phyloP scores from a whole-genome alignment of 2,329 filamentous ascomycete species.

The Berkeleyomyces basicola region DNA sequence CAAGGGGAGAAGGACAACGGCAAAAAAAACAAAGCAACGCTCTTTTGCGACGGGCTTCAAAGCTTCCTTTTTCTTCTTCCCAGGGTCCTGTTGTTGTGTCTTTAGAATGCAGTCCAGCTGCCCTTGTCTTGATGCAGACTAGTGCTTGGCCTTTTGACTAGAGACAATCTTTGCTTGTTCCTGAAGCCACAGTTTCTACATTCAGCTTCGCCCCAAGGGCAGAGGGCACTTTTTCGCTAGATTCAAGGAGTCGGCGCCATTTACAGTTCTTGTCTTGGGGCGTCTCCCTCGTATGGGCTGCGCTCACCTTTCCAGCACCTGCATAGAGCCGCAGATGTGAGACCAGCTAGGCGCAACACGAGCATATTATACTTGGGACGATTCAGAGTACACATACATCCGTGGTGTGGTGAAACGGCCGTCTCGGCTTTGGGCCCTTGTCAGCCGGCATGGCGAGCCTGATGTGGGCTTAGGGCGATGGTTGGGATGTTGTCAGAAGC shows the following conservation, averaged over 20 bases:
- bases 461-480: too few relatives aligned
- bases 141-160: not conserved
- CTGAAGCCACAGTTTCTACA: not conserved
- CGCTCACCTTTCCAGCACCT: not conserved
- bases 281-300: not conserved
- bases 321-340: not conserved
- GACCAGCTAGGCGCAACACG: not conserved
- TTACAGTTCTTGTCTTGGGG: not conserved
- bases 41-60: not conserved
- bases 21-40: not conserved
- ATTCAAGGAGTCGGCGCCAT: not conserved
- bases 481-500: too few relatives aligned
- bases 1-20: too few relatives aligned
- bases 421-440: conserved; percentile 1
- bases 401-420: not conserved
- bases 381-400: not conserved
- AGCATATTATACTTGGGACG: conserved; percentile 1
- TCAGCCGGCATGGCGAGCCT: not conserved
- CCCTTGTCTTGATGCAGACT: not conserved
- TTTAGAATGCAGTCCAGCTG: not conserved
- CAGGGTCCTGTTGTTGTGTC: not conserved
- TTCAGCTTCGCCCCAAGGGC: not conserved
- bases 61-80: not conserved
- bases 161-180: not conserved
- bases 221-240: not conserved